Conservation (phyloP, 148 eudicot genomes). For the Spergularia marina region DNA sequence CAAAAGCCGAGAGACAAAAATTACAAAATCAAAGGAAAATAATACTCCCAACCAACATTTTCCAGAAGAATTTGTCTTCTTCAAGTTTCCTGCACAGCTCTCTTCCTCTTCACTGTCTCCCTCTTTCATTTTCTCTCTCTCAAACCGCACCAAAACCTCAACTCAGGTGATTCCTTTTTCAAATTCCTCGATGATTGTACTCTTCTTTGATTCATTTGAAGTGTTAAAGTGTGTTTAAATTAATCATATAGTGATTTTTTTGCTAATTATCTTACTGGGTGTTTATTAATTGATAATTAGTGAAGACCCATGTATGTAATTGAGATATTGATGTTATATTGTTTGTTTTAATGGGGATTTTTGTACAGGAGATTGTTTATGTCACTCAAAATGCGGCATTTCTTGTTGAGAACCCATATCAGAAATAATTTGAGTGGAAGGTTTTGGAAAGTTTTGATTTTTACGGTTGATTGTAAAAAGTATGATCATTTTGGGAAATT, state of each 20-base stretch:
- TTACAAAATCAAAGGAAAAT: too few relatives aligned
- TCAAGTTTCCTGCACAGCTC: too few relatives aligned
- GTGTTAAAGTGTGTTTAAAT: not conserved
- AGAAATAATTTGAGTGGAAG: constrained; percentile 20
- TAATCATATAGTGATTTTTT: too few relatives aligned
- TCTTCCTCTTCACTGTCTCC: not conserved
- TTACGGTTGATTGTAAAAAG: constrained; percentile 1
- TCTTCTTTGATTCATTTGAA: not conserved
- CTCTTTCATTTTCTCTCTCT: not conserved
- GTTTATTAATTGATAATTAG: not conserved
- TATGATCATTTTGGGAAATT: constrained; percentile 10
- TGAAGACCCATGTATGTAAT: not conserved
- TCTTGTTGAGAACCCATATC: constrained; percentile 11
- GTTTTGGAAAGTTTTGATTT: constrained; percentile 8
- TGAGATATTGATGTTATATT: not conserved
- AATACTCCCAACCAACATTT: too few relatives aligned
- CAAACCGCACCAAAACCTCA: constrained; percentile 4
- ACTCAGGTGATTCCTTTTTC: constrained; percentile 13
- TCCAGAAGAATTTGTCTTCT: too few relatives aligned
- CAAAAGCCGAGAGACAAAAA: too few relatives aligned
- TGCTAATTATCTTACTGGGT: not conserved
- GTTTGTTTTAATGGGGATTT: not conserved
- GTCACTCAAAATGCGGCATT: constrained; percentile 19
- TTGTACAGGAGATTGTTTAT: constrained; percentile 18
- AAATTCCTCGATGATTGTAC: not conserved